Percentiles rank a stretch among this genome's conserved stretches.
These are phyloP conservation scores for Microsporum canis DNA, from an alignment of 2,329 filamentous ascomycete genomes.

Conservation along the genomic window DNA sequence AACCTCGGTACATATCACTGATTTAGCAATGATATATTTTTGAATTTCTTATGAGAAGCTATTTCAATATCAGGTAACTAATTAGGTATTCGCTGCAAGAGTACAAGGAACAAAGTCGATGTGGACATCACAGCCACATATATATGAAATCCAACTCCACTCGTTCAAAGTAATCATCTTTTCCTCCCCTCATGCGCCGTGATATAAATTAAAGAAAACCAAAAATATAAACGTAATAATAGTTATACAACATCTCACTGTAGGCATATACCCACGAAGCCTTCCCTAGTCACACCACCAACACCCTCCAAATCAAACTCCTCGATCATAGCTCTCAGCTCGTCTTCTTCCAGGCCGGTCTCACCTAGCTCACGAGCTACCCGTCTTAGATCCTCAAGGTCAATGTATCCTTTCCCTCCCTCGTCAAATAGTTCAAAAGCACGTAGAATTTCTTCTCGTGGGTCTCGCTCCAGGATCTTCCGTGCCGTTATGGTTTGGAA, in stretches of 20 bases:
- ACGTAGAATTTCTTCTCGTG: slow-evolving; percentile 77
- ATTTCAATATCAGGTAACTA: neutral
- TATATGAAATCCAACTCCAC: neutral
- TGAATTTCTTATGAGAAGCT: neutral
- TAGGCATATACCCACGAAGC: slow-evolving; percentile 57
- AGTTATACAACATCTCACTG: slow-evolving; percentile 25
- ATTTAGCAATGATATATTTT: neutral
- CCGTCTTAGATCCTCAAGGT: slow-evolving; percentile 71
- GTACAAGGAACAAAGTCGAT: neutral
- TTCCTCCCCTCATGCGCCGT: neutral
- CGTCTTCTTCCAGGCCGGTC: slow-evolving; percentile 74
- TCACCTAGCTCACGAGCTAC: slow-evolving; percentile 88
- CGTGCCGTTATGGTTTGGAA: slow-evolving; percentile 70
- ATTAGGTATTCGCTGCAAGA: neutral
- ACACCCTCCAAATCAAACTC: slow-evolving; percentile 94
- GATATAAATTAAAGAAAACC: neutral
- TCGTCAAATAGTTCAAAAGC: slow-evolving; percentile 92
- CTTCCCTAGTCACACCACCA: slow-evolving; percentile 56
- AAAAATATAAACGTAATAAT: neutral
- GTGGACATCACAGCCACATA: neutral
- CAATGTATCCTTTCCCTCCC: slow-evolving; percentile 83
- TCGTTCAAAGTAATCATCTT: neutral
- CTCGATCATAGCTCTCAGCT: slow-evolving; percentile 91
- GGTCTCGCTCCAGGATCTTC: slow-evolving; percentile 71
- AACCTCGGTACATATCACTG: neutral